These are phyloP conservation scores for Pythium aquatile DNA, from an alignment of 352 stramenopile genomes.

Conservation along the genomic window DNA sequence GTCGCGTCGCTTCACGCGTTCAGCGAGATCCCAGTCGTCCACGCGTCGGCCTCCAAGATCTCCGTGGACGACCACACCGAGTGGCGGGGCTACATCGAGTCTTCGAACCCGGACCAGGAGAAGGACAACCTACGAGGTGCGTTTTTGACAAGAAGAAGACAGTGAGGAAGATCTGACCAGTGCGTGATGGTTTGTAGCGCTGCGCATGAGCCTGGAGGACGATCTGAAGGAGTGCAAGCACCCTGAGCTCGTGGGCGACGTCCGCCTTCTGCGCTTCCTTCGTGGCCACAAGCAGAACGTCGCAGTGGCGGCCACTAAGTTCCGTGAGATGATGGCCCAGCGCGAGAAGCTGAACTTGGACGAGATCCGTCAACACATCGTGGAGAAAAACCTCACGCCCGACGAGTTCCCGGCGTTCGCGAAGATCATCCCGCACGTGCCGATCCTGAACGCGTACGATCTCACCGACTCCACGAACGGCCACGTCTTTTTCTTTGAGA, in stretches of 20 bases:
- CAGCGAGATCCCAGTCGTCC: slow-evolving; percentile 65
- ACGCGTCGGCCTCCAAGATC: slow-evolving; percentile 52
- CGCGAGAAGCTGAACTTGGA: slow-evolving; percentile 60
- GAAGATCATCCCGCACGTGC: slow-evolving; percentile 66
- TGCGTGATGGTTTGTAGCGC: slow-evolving; percentile 27
- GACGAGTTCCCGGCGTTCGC: slow-evolving; percentile 65
- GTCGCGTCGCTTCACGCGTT: slow-evolving; percentile 19
- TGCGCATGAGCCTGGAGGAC: slow-evolving; percentile 60
- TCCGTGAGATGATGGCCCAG: slow-evolving; percentile 60
- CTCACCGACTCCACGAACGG: slow-evolving; percentile 36
- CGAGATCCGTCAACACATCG: slow-evolving; percentile 54
- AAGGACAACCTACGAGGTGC: slow-evolving; percentile 57
- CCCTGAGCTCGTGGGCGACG: slow-evolving; percentile 51
- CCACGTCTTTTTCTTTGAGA: slow-evolving; percentile 71
- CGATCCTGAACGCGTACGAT: slow-evolving; percentile 64
- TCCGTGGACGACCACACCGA: slow-evolving; percentile 57
- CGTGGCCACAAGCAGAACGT: slow-evolving; percentile 78
- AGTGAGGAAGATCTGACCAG: background rate
- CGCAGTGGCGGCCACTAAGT: slow-evolving; percentile 53
- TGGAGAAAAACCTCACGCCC: slow-evolving; percentile 40
- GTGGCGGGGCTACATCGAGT: slow-evolving; percentile 69
- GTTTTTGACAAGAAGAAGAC: background rate
- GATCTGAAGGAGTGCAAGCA: slow-evolving; percentile 51
- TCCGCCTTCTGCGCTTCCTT: slow-evolving; percentile 69
- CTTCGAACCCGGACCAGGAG: slow-evolving; percentile 58